A percentile compares a stretch with the other conserved stretches of the same genome.
Conservation (phyloP, 768 basidiomycete species). For the Panaeolus cyanescens region DNA sequence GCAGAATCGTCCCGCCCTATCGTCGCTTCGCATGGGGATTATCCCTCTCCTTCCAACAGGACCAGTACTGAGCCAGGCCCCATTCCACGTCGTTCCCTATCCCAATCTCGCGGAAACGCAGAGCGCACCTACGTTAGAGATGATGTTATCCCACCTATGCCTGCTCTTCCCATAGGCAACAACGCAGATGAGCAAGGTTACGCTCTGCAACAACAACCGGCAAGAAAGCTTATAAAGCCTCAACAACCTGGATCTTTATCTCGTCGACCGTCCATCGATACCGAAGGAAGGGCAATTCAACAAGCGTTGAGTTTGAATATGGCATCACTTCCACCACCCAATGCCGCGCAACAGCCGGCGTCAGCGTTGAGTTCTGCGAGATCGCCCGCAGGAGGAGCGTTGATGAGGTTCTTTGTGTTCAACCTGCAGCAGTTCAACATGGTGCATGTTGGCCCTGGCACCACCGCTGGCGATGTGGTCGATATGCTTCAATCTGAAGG, state of each 20-base stretch:
- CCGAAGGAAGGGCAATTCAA: constrained; percentile 19
- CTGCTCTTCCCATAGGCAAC: neutral
- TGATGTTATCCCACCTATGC: neutral
- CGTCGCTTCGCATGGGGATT: neutral
- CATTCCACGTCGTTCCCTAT: neutral
- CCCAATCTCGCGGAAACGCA: neutral
- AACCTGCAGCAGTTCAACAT: constrained; percentile 76
- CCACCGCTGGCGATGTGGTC: constrained; percentile 75
- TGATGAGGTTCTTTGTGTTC: constrained; percentile 78
- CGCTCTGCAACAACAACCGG: neutral
- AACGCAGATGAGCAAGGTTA: neutral
- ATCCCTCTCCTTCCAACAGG: neutral
- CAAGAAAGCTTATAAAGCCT: neutral
- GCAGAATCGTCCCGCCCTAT: constrained; percentile 1
- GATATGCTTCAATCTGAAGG: constrained; percentile 66
- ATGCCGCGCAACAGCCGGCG: neutral
- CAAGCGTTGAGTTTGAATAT: neutral
- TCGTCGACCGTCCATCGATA: constrained; percentile 26
- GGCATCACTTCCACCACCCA: neutral
- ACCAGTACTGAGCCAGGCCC: neutral
- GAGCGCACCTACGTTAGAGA: neutral
- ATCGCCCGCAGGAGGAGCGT: constrained; percentile 32
- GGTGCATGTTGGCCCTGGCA: constrained; percentile 68
- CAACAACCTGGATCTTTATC: neutral
- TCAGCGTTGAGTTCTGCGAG: constrained; percentile 8